These are phyloP conservation scores for Xerocomus brunneocitrinus DNA, from an alignment of 768 basidiomycete genomes.

Conservation along the genomic window DNA sequence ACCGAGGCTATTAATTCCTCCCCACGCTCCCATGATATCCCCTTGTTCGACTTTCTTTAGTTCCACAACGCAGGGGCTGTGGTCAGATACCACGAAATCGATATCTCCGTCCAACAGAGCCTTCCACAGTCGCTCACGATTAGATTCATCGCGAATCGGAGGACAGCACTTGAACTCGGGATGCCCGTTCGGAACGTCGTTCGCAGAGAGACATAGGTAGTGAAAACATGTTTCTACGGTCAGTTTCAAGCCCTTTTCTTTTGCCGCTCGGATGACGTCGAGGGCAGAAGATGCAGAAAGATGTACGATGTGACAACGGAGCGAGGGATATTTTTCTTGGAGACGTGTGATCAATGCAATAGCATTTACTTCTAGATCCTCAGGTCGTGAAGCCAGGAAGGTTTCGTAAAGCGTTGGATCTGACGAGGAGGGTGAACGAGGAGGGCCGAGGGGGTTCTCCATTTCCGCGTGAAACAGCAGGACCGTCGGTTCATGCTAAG, in stretches of 20 bases:
- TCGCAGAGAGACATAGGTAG: slow-evolving; percentile 77
- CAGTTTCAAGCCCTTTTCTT: slow-evolving; percentile 56
- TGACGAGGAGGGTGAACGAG: slow-evolving; percentile 16
- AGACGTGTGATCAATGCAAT: slow-evolving; percentile 71
- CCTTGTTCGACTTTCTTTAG: slow-evolving; percentile 77
- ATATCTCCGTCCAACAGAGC: slow-evolving; percentile 80
- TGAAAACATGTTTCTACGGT: slow-evolving; percentile 98
- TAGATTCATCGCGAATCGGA: slow-evolving; percentile 73
- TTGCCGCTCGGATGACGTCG: slow-evolving; percentile 68
- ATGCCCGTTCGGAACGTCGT: slow-evolving; percentile 65
- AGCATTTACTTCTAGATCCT: slow-evolving; percentile 73
- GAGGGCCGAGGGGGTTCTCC: slow-evolving; percentile 32
- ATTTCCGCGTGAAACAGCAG: slow-evolving; percentile 94
- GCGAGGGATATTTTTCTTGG: slow-evolving; percentile 53
- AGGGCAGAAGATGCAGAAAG: slow-evolving; percentile 84
- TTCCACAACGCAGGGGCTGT: slow-evolving; percentile 82
- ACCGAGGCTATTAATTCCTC: slow-evolving; percentile 89
- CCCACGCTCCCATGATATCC: slow-evolving; percentile 89
- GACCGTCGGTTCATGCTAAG: slow-evolving; percentile 61
- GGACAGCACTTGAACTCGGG: slow-evolving; percentile 97
- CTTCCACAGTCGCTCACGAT: slow-evolving; percentile 75
- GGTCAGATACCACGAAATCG: slow-evolving; percentile 93
- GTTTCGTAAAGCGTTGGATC: slow-evolving; percentile 65
- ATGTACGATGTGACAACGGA: slow-evolving; percentile 93
- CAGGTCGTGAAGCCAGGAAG: slow-evolving; percentile 82